Conservation (phyloP, 176 grass and related monocot species). For the Phoenix roebelenii region DNA sequence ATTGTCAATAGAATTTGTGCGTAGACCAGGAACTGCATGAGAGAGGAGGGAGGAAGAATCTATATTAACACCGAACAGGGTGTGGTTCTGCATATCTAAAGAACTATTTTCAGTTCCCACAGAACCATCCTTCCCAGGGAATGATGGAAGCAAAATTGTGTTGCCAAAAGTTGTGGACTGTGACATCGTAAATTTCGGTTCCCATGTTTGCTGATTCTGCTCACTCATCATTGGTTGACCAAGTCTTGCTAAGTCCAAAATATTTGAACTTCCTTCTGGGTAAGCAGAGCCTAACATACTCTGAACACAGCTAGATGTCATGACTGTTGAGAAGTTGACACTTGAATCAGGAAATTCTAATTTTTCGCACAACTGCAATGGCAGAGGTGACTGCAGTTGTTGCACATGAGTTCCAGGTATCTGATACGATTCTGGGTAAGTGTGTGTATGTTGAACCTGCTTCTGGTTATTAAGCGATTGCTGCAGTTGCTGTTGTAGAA, state of each 20-base stretch:
- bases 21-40: slow-evolving; percentile 64
- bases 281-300: slow-evolving; percentile 63
- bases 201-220: slow-evolving; percentile 69
- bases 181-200: slow-evolving; percentile 64
- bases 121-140: slow-evolving; percentile 59
- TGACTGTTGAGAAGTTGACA: slow-evolving; percentile 43
- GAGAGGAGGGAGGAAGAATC: slow-evolving; percentile 74
- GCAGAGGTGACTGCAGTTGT: slow-evolving; percentile 35
- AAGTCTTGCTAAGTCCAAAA: slow-evolving; percentile 50
- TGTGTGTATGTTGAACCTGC: slow-evolving; percentile 2
- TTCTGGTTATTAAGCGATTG: slow-evolving; percentile 69
- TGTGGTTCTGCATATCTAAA: slow-evolving; percentile 50
- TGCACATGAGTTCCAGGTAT: slow-evolving; percentile 44
- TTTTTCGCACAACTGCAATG: slow-evolving; percentile 69
- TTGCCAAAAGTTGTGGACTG: slow-evolving; percentile 65
- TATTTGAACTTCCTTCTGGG: slow-evolving; percentile 54
- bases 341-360: slow-evolving; percentile 67
- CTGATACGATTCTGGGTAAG: slow-evolving; percentile 26
- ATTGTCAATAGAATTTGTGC: slow-evolving; percentile 33
- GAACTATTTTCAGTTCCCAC: slow-evolving; percentile 42
- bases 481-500: slow-evolving; percentile 32
- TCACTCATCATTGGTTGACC: slow-evolving; percentile 31
- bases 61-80: slow-evolving; percentile 54
- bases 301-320: slow-evolving; percentile 50
- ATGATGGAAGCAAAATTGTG: slow-evolving; percentile 46